These are phyloP conservation scores for Prunus salicina DNA, from an alignment of 306 rosid genomes.

Conservation along the genomic window DNA sequence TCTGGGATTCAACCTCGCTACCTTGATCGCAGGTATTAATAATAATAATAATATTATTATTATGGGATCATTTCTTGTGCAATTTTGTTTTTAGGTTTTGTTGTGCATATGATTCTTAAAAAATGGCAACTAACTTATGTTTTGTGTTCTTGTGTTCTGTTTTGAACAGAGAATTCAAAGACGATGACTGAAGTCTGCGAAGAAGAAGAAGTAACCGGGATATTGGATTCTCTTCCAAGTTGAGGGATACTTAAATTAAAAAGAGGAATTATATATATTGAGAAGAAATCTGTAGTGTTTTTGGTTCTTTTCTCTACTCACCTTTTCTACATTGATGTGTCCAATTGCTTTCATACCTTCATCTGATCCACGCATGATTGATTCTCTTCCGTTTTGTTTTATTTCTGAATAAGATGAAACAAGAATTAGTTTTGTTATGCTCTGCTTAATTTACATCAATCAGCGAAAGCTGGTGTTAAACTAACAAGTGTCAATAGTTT, in stretches of 20 bases:
- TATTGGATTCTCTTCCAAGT: background rate
- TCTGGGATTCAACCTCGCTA: conserved; percentile 97
- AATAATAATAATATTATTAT: background rate
- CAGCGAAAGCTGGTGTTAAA: too few species aligned
- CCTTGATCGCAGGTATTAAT: conserved; percentile 81
- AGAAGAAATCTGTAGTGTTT: background rate
- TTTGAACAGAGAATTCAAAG: conserved; percentile 84
- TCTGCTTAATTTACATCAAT: too few species aligned
- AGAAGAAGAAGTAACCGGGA: background rate
- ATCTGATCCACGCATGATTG: background rate
- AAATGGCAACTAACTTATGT: background rate
- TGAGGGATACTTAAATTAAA: too few species aligned
- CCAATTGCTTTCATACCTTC: background rate
- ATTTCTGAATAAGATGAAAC: too few species aligned
- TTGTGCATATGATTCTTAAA: background rate
- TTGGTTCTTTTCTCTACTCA: background rate
- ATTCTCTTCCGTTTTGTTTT: too few species aligned
- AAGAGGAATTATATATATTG: background rate
- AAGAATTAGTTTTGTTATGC: too few species aligned
- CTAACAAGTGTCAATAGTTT: too few species aligned
- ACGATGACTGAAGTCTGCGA: conserved; percentile 68
- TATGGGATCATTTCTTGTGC: background rate
- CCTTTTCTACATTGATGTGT: background rate
- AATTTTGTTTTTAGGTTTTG: background rate
- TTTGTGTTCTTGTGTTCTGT: conserved; percentile 7